These are phyloP conservation scores for Ramaria sp. DNA, from an alignment of 768 basidiomycete species.

Conservation along the genomic window DNA sequence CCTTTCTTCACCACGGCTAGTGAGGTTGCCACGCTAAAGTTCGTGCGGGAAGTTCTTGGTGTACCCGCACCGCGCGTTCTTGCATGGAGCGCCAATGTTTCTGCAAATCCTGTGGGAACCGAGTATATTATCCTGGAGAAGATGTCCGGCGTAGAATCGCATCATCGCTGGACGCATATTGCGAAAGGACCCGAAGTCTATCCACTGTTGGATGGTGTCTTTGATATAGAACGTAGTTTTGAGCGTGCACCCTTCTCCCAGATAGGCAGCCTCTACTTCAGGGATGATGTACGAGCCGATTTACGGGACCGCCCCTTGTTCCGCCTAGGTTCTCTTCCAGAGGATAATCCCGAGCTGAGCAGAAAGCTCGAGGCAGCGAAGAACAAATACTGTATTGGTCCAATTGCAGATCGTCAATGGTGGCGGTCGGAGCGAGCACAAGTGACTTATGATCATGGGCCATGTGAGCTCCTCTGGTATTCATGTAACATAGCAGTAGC, in stretches of 20 bases:
- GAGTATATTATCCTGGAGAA: conserved; percentile 34
- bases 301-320: not conserved
- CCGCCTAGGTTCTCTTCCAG: not conserved
- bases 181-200: not conserved
- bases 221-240: not conserved
- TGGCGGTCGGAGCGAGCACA: too few species aligned
- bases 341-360: too few species aligned
- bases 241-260: not conserved
- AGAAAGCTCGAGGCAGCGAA: too few species aligned
- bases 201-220: not conserved
- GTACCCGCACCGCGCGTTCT: too few species aligned
- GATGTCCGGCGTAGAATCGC: conserved; percentile 2
- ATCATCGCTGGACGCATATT: conserved; percentile 8
- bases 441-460: too few species aligned
- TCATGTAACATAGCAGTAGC: too few species aligned
- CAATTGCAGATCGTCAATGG: not conserved
- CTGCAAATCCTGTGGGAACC: too few species aligned
- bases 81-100: too few species aligned
- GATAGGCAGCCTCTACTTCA: conserved; percentile 6
- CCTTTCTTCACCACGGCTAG: conserved; percentile 29
- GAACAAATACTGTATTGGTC: not conserved
- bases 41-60: too few species aligned
- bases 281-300: not conserved
- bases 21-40: too few species aligned
- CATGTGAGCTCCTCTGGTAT: too few species aligned